Evolutionary conservation across 2,329 filamentous ascomycete genomes (phyloP).

Genomic region (Zasmidium citrigriseum): DNA sequence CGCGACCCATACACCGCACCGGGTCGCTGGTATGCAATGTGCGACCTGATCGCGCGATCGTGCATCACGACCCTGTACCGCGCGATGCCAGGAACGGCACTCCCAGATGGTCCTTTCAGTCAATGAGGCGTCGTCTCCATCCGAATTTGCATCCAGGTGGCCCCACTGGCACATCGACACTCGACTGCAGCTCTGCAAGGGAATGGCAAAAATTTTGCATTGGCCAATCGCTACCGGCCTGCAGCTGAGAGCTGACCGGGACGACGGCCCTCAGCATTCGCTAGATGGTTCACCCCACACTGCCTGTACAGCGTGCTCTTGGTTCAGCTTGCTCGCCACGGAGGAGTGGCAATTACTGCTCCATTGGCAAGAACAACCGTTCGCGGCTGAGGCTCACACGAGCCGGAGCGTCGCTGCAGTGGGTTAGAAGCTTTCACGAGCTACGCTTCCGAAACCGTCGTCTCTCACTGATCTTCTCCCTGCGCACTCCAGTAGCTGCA

Average conservation of each 20-base stretch:
- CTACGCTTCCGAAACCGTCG: constrained; percentile 17
- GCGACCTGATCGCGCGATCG: constrained; percentile 7
- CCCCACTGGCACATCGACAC: constrained; percentile 4
- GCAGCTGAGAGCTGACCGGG: constrained; percentile 2
- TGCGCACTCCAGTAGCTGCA: constrained; percentile 16
- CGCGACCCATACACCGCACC: constrained; percentile 2
- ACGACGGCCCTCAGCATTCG: neutral
- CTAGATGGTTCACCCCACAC: constrained; percentile 5
- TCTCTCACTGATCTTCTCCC: constrained; percentile 11
- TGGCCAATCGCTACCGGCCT: constrained; percentile 12
- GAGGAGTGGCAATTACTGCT: constrained; percentile 20
- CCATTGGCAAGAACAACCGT: constrained; percentile 11
- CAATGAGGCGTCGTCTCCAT: constrained; percentile 1
- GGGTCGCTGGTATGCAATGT: constrained; percentile 10
- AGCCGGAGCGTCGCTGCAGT: constrained; percentile 20
- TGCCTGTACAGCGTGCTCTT: constrained; percentile 7
- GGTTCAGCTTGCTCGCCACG: constrained; percentile 21
- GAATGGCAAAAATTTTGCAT: constrained; percentile 3
- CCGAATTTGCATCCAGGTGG: neutral
- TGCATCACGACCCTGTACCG: constrained; percentile 3
- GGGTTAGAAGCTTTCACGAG: constrained; percentile 7
- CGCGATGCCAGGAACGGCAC: neutral
- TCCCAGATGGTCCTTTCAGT: neutral
- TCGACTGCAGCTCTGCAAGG: constrained; percentile 16
- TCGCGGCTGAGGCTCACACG: constrained; percentile 22